Percentiles rank a stretch among this genome's conserved stretches.
phyloP scores from a whole-genome alignment of 106 monocot species.

The Allium cepa region DNA sequence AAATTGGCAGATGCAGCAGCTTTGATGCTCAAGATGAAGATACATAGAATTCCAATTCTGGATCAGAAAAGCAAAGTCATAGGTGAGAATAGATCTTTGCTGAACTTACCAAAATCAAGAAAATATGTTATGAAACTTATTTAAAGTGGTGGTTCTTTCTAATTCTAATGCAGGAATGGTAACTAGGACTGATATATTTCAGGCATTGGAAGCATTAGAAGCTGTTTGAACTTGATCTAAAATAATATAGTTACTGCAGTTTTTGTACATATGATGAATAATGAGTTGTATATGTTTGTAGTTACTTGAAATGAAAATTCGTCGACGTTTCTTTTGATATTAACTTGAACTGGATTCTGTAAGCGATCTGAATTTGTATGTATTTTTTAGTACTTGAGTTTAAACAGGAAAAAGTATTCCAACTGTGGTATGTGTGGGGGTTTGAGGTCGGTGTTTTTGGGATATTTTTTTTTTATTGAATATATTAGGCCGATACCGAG shows the following conservation, averaged over 20 bases:
- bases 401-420: too few species aligned
- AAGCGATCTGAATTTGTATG: background rate
- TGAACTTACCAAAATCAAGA: background rate
- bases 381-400: background rate
- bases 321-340: constrained; percentile 8
- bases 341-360: background rate
- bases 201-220: constrained; percentile 23
- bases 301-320: constrained; percentile 1
- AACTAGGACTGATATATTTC: constrained; percentile 25
- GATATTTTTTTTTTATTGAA: too few species aligned
- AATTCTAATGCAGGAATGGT: constrained; percentile 13
- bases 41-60: constrained; percentile 42
- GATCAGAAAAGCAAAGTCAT: constrained; percentile 25
- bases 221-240: background rate
- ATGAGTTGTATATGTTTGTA: constrained; percentile 11
- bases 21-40: constrained; percentile 47
- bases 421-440: too few species aligned
- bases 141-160: too few species aligned
- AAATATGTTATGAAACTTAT: too few species aligned
- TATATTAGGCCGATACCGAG: too few species aligned
- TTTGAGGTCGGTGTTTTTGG: too few species aligned
- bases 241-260: background rate
- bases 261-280: constrained; percentile 4
- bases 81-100: constrained; percentile 20
- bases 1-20: constrained; percentile 45